A percentile compares a stretch with the other conserved stretches of the same genome.
Evolutionary conservation across 139 green algal species (phyloP).

Genomic region (Tetradesmus lagerheimii): DNA sequence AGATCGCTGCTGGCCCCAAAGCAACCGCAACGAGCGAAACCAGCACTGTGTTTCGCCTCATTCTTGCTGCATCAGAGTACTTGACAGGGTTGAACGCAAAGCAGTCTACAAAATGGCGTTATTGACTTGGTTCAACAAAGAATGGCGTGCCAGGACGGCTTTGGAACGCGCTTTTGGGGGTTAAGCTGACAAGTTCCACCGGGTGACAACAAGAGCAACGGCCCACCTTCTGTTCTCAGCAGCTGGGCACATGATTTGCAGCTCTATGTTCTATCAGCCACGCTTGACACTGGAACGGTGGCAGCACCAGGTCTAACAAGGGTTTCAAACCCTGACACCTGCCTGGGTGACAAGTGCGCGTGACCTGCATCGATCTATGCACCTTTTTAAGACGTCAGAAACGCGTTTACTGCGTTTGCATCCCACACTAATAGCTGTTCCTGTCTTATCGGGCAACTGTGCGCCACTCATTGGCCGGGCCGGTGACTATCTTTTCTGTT

Average conservation of each 20-base stretch:
- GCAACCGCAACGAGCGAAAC: background rate
- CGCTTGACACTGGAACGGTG: background rate
- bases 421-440: too few species aligned
- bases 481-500: too few species aligned
- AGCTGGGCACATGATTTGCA: too few species aligned
- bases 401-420: too few species aligned
- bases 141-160: background rate
- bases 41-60: background rate
- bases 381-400: too few species aligned
- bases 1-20: background rate
- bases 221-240: too few species aligned
- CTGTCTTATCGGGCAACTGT: too few species aligned
- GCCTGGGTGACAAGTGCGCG: too few species aligned
- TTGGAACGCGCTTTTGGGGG: constrained; percentile 4
- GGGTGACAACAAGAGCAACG: too few species aligned
- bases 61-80: background rate
- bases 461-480: too few species aligned
- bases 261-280: background rate
- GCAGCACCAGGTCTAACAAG: background rate
- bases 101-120: background rate
- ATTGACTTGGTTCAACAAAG: background rate
- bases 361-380: background rate
- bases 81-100: background rate
- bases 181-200: background rate
- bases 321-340: background rate